Evolutionary conservation across 768 basidiomycete species (phyloP), one percentile per base, ranked within the genome.

Genomic region (Tricholoma flavovirens): DNA sequence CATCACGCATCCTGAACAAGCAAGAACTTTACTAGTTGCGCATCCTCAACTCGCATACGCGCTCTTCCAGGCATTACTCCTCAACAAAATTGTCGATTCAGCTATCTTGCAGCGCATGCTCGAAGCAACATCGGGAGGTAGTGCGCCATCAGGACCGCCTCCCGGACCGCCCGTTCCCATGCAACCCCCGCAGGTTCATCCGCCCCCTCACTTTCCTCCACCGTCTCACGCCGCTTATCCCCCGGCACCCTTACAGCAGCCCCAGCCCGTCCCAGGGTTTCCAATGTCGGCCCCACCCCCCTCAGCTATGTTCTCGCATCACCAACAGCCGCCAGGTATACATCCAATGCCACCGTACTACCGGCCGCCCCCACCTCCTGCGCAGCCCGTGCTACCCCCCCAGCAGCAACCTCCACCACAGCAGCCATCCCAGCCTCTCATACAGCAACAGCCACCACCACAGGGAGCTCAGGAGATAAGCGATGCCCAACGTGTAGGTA

Each of bases 11-110:
- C 93, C 95, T 8, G 93, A 96, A 51, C 88, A 94, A 72, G 95
- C 96, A 32, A 80, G 86, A 53, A 75, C 79, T 1, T 75, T 98
- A 36, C 80, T 99, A 43, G 75, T 83, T 22, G 78, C 84, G 15
- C 88, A 98, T 63, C 97, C 97, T 15, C 96, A 98, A 72, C 80
- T 97, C 4, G 88, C 93, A 1, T 98, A 98, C 69, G 97, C 97
- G 4, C 79, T 98, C 12, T 97, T 98, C 77, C 95, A 98, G 72
- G 89, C 92, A 0, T 81, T 99, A 60, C 75, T 98, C 8, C 73
- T 98, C 49, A 92, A 95, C 79, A 91, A 94, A 64, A 91, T 98
- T 15, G 90, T 98, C 38, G 94, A 98, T 61, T 82, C 90, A 2
- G 81, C 83, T 4, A 84, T 97, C 49, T 77, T 99, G 2, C 83